phyloP scores from a whole-genome alignment of 2,329 filamentous ascomycete genomes.

The Aspergillus carbonarius region DNA sequence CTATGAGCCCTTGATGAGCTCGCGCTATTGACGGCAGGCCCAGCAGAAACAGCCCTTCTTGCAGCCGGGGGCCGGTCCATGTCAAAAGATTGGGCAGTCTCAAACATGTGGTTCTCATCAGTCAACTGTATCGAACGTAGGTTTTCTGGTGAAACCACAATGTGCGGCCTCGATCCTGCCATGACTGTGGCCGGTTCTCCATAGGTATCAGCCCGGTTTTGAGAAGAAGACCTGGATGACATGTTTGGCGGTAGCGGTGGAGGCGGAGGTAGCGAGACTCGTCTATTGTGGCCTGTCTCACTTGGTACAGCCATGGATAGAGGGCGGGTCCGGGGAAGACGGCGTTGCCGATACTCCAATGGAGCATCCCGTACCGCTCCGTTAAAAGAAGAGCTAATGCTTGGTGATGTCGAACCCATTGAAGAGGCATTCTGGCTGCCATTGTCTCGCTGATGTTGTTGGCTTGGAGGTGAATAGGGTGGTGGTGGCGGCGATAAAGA shows the following conservation, averaged over 20 bases:
- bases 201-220: slow-evolving; percentile 28
- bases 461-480: slow-evolving; percentile 40
- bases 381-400: slow-evolving; percentile 18
- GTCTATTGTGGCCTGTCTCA: slow-evolving; percentile 28
- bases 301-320: slow-evolving; percentile 31
- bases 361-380: slow-evolving; percentile 21
- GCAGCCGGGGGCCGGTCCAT: slow-evolving; percentile 39
- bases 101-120: slow-evolving; percentile 13
- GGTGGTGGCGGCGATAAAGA: slow-evolving; percentile 38
- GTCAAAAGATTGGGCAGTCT: slow-evolving; percentile 21
- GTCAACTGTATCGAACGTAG: slow-evolving; percentile 20
- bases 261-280: slow-evolving; percentile 36
- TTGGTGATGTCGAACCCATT: slow-evolving; percentile 20
- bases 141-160: slow-evolving; percentile 24
- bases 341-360: slow-evolving; percentile 25
- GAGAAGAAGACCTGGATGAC: slow-evolving; percentile 36
- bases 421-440: slow-evolving; percentile 13
- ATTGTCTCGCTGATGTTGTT: slow-evolving; percentile 21
- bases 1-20: slow-evolving; percentile 34
- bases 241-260: slow-evolving; percentile 35
- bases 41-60: slow-evolving; percentile 47
- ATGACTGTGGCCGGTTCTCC: slow-evolving; percentile 20
- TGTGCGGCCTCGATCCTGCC: slow-evolving; percentile 20
- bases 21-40: slow-evolving; percentile 38
- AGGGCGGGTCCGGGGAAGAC: slow-evolving; percentile 32